A percentile compares a stretch with the other conserved stretches of the same genome.
Conservation (phyloP, 106 monocot species). For the Posidonia australis region DNA sequence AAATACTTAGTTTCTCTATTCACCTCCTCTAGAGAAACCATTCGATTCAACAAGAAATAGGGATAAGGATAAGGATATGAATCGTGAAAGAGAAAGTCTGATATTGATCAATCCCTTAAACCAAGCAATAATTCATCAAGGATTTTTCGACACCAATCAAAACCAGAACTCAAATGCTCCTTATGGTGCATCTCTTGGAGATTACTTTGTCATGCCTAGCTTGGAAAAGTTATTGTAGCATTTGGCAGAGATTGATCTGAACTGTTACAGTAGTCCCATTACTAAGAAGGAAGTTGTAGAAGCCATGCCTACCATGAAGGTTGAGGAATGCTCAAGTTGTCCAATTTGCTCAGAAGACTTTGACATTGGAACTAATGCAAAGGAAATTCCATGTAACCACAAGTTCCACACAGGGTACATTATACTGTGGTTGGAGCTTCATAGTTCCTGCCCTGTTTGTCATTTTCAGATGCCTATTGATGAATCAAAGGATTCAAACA, state of each 20-base stretch:
- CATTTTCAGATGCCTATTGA: constrained; percentile 14
- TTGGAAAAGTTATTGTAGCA: constrained; percentile 15
- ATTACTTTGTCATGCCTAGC: constrained; percentile 8
- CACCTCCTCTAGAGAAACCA: no score
- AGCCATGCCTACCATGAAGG: constrained; percentile 12
- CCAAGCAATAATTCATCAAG: constrained; percentile 24
- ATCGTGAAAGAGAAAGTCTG: constrained; percentile 29
- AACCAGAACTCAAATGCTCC: constrained; percentile 6
- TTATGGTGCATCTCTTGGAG: no score
- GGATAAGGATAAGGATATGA: constrained; percentile 11
- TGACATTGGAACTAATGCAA: constrained; percentile 5
- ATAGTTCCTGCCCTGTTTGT: constrained; percentile 23
- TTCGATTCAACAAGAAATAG: no score
- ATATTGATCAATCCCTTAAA: constrained; percentile 44
- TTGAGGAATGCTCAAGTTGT: no score
- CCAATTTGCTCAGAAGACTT: no score
- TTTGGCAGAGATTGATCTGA: constrained; percentile 15
- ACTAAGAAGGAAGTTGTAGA: no score
- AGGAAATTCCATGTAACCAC: constrained; percentile 22
- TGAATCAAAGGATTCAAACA: constrained; percentile 6
- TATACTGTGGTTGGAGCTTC: constrained; percentile 21
- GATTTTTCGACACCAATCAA: constrained; percentile 10
- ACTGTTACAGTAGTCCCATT: constrained; percentile 8
- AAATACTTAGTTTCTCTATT: no score
- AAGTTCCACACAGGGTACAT: constrained; percentile 14